phyloP scores from a whole-genome alignment of 306 rosid genomes.

The Malus sylvestris region DNA sequence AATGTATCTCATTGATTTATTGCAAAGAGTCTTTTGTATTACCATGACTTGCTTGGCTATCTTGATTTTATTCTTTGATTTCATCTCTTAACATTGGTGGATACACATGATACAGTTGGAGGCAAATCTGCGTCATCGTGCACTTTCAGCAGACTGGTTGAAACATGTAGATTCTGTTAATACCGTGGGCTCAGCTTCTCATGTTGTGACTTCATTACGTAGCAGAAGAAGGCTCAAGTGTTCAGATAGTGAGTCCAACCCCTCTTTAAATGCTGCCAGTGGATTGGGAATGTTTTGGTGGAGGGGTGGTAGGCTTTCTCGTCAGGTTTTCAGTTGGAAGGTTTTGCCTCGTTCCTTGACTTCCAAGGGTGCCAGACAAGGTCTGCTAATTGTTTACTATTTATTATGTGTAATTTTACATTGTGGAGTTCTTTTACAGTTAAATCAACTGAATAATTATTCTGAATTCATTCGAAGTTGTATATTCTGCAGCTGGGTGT shows the following conservation, averaged over 20 bases:
- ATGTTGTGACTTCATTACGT: constrained; percentile 56
- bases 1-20: background rate
- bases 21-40: background rate
- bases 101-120: constrained; percentile 52
- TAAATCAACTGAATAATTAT: constrained; percentile 30
- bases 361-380: constrained; percentile 94
- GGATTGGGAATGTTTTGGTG: constrained; percentile 88
- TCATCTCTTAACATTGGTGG: constrained; percentile 5
- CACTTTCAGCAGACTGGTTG: constrained; percentile 78
- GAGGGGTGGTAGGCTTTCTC: constrained; percentile 96
- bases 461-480: constrained; percentile 43
- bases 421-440: constrained; percentile 24
- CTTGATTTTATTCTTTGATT: constrained; percentile 8
- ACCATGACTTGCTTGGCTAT: background rate
- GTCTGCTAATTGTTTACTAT: constrained; percentile 31
- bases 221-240: constrained; percentile 58
- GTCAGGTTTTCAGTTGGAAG: constrained; percentile 78
- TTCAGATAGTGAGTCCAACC: constrained; percentile 54
- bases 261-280: constrained; percentile 53
- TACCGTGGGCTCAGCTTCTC: constrained; percentile 85
- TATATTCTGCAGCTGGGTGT: constrained; percentile 77
- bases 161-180: constrained; percentile 71
- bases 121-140: constrained; percentile 61
- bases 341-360: constrained; percentile 63
- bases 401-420: constrained; percentile 16